phyloP scores from a whole-genome alignment of 179 eudicot species.

The Vitellaria paradoxa region DNA sequence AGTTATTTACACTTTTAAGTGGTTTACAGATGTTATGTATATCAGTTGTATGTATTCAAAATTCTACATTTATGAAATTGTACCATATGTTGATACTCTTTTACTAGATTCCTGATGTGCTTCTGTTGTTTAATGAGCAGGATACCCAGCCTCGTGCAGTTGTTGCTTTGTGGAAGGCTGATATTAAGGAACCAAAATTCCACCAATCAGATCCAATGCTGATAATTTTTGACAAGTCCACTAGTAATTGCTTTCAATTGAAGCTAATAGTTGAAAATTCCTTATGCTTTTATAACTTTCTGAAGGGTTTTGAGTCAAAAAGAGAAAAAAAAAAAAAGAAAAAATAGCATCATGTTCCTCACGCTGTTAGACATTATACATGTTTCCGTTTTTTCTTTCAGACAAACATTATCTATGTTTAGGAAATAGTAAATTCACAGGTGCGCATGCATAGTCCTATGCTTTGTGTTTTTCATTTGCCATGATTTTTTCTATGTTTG shows the following conservation, averaged over 20 bases:
- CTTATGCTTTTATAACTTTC: background rate
- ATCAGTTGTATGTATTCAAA: too few species aligned
- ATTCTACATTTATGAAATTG: background rate
- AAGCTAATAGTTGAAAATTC: background rate
- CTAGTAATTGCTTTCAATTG: constrained; percentile 39
- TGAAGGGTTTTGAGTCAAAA: background rate
- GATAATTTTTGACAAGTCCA: constrained; percentile 50
- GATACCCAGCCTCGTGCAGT: constrained; percentile 84
- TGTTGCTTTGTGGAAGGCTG: constrained; percentile 76
- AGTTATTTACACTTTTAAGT: background rate
- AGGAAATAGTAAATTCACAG: too few species aligned
- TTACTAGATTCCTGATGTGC: constrained; percentile 5
- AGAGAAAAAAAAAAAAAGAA: background rate
- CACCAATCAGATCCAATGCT: constrained; percentile 67
- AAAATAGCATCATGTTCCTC: background rate
- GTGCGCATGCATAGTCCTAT: too few species aligned
- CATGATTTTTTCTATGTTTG: background rate
- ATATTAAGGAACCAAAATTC: constrained; percentile 66
- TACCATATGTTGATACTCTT: background rate
- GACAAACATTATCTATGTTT: too few species aligned
- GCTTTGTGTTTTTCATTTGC: background rate
- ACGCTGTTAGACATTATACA: background rate
- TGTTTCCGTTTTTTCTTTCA: background rate
- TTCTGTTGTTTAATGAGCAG: constrained; percentile 31
- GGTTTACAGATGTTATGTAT: too few species aligned